These are phyloP conservation scores for Aspergillus udagawae DNA, from an alignment of 2,329 filamentous ascomycete genomes.

Conservation along the genomic window DNA sequence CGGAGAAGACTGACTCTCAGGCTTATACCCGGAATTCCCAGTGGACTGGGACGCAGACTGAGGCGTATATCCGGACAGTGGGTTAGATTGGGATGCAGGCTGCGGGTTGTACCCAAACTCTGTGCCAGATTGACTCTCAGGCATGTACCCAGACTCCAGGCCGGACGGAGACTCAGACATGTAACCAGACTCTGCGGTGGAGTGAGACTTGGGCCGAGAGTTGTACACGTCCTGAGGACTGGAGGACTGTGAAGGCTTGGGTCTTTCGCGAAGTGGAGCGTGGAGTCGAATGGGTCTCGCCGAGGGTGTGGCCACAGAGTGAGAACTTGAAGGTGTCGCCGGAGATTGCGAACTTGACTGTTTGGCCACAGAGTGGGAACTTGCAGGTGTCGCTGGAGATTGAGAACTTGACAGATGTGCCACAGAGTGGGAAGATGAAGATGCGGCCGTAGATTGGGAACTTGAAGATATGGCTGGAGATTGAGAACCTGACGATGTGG, in stretches of 20 bases:
- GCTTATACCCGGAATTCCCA: too few relatives aligned
- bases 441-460: too few relatives aligned
- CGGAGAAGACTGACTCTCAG: not conserved
- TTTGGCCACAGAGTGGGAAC: too few relatives aligned
- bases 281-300: not conserved
- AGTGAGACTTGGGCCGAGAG: not conserved
- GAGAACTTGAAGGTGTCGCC: not conserved
- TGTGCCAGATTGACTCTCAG: not conserved
- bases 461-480: not conserved
- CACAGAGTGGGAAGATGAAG: too few relatives aligned
- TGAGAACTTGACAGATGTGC: too few relatives aligned
- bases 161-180: not conserved
- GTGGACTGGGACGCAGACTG: too few relatives aligned
- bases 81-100: not conserved
- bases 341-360: too few relatives aligned
- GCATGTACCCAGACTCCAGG: not conserved
- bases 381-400: too few relatives aligned
- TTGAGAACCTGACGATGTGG: not conserved
- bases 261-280: not conserved
- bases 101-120: not conserved
- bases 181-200: too few relatives aligned
- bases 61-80: not conserved
- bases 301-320: not conserved
- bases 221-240: not conserved
- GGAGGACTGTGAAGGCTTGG: not conserved